Evolutionary conservation across 2,329 filamentous ascomycete species (phyloP), one percentile per base, ranked within the genome.

Genomic region (Fusarium devonianum): DNA sequence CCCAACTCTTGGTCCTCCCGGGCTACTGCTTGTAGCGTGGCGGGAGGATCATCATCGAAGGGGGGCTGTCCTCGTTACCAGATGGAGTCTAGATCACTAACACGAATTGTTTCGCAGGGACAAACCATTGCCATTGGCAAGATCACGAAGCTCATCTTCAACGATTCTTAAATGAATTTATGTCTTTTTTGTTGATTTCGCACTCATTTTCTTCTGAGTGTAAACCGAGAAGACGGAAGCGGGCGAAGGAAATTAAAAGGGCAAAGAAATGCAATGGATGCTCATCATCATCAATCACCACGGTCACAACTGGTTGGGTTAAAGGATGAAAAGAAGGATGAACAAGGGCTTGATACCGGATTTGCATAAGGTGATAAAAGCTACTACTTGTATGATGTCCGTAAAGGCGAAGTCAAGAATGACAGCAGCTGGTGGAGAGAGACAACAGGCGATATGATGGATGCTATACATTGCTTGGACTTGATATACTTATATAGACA

Each of bases 91-190:
- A 52, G 34, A 30, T 57, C 18, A 54, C 66, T 69, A 67, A 69
- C 59, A 69, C 40, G 64, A 28, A 23, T 16, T 45, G n/a, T 17
- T 58, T 40, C 69, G 44, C 69, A 97, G 87, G 94, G 94, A 66
- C 93, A 97, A 89, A 99, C 94, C 0, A 97, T 99, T 78, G 94
- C 94, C 47, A 99, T 99, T 77, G 94, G 94, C 69, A 99, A 99
- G 84, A 95, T 99, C 72, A 97, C 91, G 52, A 97, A 92, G 82
- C 83, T 99, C 58, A 79, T 85, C 65, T 75, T 69, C 7, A 72
- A 76, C 47, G 63, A 65, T 9, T 41, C 59, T 52, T 66, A 64
- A 63, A 62, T 60, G 51, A 62, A 62, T 51, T 23, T n/a, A 62
- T 46, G 48, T 58, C n/a, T n/a, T n/a, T 35, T 52, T 37, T 55